phyloP scores from a whole-genome alignment of 306 rosid species.

The Lagenaria siceraria region DNA sequence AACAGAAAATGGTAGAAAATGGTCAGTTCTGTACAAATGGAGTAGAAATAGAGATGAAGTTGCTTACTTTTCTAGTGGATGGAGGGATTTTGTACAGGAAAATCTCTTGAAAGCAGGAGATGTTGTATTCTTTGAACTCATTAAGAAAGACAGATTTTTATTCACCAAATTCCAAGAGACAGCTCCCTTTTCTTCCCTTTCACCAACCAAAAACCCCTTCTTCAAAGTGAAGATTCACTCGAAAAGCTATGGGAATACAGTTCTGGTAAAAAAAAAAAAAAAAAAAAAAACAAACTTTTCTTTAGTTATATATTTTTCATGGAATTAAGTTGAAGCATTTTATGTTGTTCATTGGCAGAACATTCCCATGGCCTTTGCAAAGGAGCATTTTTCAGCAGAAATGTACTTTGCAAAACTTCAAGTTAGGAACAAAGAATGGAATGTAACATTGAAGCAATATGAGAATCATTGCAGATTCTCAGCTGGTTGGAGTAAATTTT shows the following conservation, averaged over 20 bases:
- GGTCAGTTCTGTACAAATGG: constrained; percentile 5
- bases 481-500: constrained; percentile 5
- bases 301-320: too few relatives aligned
- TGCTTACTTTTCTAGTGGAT: constrained; percentile 12
- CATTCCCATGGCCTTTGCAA: neutral
- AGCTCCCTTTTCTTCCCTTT: neutral
- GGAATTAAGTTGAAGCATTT: neutral
- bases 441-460: neutral
- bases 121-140: constrained; percentile 13
- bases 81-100: constrained; percentile 21
- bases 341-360: neutral
- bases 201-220: neutral
- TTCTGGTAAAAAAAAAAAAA: neutral
- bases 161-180: constrained; percentile 3
- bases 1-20: neutral
- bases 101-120: constrained; percentile 15
- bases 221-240: neutral
- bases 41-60: neutral
- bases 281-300: neutral
- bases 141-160: neutral
- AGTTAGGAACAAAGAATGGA: neutral
- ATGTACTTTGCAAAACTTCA: neutral
- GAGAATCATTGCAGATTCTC: neutral
- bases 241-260: too few relatives aligned
- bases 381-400: neutral